These are phyloP conservation scores for Hyaloscypha finlandica DNA, from an alignment of 495 filamentous ascomycete genomes.

Conservation along the genomic window DNA sequence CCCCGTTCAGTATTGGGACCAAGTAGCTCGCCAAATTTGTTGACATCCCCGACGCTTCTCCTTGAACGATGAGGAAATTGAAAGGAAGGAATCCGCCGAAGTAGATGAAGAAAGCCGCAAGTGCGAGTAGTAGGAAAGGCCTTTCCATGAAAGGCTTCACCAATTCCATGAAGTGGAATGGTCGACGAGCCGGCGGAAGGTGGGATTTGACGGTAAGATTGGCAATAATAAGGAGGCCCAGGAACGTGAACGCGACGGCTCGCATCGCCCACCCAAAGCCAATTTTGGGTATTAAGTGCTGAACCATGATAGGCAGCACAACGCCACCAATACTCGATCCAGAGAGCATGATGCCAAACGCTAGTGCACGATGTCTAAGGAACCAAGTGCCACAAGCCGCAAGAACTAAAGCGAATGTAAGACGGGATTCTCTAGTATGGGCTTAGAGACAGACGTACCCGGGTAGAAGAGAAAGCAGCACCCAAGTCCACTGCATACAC, in stretches of 20 bases:
- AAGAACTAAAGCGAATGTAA: constrained; percentile 36
- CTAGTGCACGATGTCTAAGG: constrained; percentile 58
- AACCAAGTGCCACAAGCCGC: constrained; percentile 57
- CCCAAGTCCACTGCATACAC: constrained; percentile 51
- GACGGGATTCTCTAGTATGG: neutral
- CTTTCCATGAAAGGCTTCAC: constrained; percentile 57
- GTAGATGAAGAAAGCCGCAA: constrained; percentile 61
- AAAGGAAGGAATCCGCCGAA: constrained; percentile 71
- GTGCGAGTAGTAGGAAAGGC: constrained; percentile 49
- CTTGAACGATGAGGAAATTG: constrained; percentile 64
- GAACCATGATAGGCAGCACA: constrained; percentile 69
- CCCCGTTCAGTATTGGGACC: constrained; percentile 68
- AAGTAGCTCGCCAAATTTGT: constrained; percentile 57
- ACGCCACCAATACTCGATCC: constrained; percentile 68
- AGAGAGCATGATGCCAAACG: constrained; percentile 64
- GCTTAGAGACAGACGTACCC: neutral
- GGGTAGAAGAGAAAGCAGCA: constrained; percentile 55
- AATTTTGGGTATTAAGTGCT: constrained; percentile 56
- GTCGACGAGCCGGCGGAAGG: constrained; percentile 54
- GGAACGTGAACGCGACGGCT: constrained; percentile 64
- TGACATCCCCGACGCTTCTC: constrained; percentile 57
- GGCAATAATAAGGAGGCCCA: constrained; percentile 60
- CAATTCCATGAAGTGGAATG: constrained; percentile 54
- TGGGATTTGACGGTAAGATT: constrained; percentile 64
- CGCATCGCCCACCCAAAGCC: constrained; percentile 76